phyloP scores from a whole-genome alignment of 164 flowering plant species.

The Sedum album region DNA sequence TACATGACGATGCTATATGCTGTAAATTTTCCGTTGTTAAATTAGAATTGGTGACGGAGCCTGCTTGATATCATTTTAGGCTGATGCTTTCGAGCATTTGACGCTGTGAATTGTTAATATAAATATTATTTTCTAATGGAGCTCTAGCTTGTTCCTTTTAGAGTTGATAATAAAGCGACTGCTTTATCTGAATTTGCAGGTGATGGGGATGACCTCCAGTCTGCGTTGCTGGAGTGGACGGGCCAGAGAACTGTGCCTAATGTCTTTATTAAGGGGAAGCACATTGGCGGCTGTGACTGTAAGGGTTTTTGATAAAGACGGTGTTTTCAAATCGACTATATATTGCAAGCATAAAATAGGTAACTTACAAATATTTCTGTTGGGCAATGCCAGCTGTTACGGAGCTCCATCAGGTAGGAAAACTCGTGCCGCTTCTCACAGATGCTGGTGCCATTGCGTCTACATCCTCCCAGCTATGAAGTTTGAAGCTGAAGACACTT shows the following conservation, averaged over 20 bases:
- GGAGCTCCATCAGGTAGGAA: constrained; percentile 32
- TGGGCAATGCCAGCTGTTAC: constrained; percentile 28
- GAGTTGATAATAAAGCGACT: too few species aligned
- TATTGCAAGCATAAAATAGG: not conserved
- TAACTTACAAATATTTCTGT: not conserved
- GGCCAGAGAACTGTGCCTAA: constrained; percentile 76
- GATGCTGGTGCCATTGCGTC: constrained; percentile 43
- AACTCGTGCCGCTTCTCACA: constrained; percentile 41
- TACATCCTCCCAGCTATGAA: constrained; percentile 16
- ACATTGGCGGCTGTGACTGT: constrained; percentile 85
- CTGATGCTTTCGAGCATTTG: too few species aligned
- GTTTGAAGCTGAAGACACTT: not conserved
- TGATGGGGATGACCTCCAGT: constrained; percentile 61
- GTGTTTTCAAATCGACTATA: not conserved
- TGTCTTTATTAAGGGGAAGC: constrained; percentile 70
- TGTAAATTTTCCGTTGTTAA: too few species aligned
- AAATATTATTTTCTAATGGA: too few species aligned
- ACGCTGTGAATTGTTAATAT: too few species aligned
- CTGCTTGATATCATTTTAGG: too few species aligned
- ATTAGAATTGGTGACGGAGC: not conserved
- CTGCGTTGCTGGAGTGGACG: constrained; percentile 65
- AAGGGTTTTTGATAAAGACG: constrained; percentile 16
- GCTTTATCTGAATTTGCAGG: too few species aligned
- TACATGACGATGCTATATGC: not conserved
- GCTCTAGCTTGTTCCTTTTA: too few species aligned